Conservation (phyloP, 148 eudicot species). For the Heliosperma pusillum region DNA sequence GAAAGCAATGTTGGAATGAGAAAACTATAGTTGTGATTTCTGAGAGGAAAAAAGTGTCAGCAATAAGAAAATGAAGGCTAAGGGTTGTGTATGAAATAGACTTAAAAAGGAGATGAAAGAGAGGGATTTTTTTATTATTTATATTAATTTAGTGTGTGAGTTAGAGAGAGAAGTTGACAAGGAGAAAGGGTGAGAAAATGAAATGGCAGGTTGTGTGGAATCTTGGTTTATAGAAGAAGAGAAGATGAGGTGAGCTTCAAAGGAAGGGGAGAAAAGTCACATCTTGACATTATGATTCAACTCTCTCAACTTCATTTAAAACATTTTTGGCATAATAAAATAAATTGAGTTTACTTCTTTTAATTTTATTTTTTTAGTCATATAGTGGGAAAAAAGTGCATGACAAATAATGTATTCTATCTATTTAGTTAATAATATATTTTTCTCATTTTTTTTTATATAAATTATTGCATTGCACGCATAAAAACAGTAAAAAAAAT, state of each 20-base stretch:
- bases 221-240: conserved; percentile 52
- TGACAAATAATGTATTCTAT: too few species aligned
- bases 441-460: too few species aligned
- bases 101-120: conserved; percentile 18
- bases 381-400: background rate
- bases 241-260: conserved; percentile 28
- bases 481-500: too few species aligned
- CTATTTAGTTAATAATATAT: too few species aligned
- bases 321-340: background rate
- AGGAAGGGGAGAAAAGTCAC: conserved; percentile 51
- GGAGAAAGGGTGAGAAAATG: conserved; percentile 51
- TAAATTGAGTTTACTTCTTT: background rate
- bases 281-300: conserved; percentile 32
- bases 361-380: too few species aligned
- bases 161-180: conserved; percentile 23
- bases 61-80: too few species aligned
- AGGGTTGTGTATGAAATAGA: conserved; percentile 21
- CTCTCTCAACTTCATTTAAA: conserved; percentile 14
- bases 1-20: too few species aligned
- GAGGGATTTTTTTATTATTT: background rate
- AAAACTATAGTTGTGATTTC: too few species aligned
- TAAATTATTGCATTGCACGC: background rate
- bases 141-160: background rate
- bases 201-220: conserved; percentile 65
- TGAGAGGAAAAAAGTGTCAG: too few species aligned